These are phyloP conservation scores for Moricandia moricandioides DNA, from an alignment of 345 rosid species.

Conservation along the genomic window DNA sequence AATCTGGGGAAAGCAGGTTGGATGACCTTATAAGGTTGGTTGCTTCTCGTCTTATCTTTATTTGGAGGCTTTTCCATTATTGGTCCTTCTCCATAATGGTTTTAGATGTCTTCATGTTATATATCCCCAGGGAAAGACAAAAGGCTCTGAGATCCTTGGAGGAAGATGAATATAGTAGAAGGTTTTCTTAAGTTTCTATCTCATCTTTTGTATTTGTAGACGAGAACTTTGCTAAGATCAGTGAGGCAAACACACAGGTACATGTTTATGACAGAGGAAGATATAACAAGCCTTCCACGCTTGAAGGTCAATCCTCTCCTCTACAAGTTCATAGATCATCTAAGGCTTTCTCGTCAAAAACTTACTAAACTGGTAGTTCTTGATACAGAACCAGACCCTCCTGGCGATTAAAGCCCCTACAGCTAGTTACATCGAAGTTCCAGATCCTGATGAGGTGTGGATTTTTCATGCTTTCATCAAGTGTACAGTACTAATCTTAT, in stretches of 20 bases:
- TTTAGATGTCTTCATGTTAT: slow-evolving; percentile 24
- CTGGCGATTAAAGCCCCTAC: slow-evolving; percentile 68
- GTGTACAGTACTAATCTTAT: neutral
- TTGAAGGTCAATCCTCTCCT: slow-evolving; percentile 51
- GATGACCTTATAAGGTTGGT: slow-evolving; percentile 60
- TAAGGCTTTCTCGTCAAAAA: neutral
- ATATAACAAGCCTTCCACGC: slow-evolving; percentile 53
- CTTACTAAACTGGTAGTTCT: slow-evolving; percentile 12
- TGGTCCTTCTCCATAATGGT: slow-evolving; percentile 6
- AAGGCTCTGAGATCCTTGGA: slow-evolving; percentile 48
- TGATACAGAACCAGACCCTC: slow-evolving; percentile 54
- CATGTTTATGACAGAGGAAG: slow-evolving; percentile 60
- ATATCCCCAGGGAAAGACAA: slow-evolving; percentile 50
- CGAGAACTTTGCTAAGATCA: neutral
- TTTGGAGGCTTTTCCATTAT: neutral
- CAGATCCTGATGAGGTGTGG: slow-evolving; percentile 67
- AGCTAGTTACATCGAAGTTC: slow-evolving; percentile 71
- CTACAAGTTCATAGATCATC: neutral
- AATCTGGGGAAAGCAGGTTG: slow-evolving; percentile 51
- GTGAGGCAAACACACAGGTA: slow-evolving; percentile 40
- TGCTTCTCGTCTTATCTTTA: slow-evolving; percentile 13
- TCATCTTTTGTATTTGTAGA: neutral
- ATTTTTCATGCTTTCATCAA: neutral
- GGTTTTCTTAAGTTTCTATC: slow-evolving; percentile 33
- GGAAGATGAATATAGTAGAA: slow-evolving; percentile 48